These are phyloP conservation scores for Cardiosporidium cionae DNA, from an alignment of 169 alveolate genomes.

Conservation along the genomic window DNA sequence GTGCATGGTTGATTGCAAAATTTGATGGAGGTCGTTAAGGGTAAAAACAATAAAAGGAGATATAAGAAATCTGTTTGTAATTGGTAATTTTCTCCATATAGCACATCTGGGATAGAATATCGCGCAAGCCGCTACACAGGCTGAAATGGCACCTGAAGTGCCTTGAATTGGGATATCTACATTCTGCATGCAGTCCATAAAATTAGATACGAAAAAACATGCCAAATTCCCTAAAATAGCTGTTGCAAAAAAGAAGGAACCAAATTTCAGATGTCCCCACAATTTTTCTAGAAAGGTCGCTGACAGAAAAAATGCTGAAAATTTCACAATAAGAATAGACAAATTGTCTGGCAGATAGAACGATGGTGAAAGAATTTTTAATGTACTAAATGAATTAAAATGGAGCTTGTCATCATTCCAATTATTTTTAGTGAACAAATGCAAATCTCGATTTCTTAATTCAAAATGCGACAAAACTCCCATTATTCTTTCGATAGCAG, in stretches of 20 bases:
- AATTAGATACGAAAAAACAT: not conserved
- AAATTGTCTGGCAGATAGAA: not conserved
- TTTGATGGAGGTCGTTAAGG: not conserved
- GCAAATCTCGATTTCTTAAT: no score
- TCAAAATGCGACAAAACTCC: no score
- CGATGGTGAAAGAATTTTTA: not conserved
- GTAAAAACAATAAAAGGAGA: not conserved
- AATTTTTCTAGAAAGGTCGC: not conserved
- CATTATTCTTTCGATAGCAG: no score
- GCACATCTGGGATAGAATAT: not conserved
- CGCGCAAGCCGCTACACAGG: not conserved
- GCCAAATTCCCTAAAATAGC: not conserved
- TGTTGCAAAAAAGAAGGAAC: not conserved
- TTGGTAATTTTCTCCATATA: not conserved
- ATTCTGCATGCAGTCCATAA: no score
- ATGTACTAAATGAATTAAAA: no score
- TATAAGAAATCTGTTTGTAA: not conserved
- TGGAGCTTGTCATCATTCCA: no score
- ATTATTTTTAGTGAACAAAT: no score
- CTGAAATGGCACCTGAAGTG: not conserved
- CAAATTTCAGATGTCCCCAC: not conserved
- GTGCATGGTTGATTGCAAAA: not conserved
- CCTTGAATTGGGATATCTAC: not conserved
- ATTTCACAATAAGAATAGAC: not conserved
- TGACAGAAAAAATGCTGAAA: not conserved